Percentiles rank a stretch among this genome's conserved stretches.
phyloP scores from a whole-genome alignment of 2,329 filamentous ascomycete species.

The Penicillium vulpinum region DNA sequence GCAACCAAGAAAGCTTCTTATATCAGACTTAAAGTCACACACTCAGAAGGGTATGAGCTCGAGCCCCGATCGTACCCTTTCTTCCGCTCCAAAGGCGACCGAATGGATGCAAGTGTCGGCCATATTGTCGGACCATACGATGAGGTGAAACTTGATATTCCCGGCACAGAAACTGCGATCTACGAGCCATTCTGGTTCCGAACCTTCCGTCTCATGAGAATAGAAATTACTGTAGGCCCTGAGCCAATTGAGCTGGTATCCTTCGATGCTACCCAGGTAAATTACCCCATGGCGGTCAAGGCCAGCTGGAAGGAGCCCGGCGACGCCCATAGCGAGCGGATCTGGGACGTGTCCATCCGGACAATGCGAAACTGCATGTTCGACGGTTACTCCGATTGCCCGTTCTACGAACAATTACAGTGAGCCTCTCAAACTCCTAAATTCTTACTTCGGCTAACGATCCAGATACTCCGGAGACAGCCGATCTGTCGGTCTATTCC shows the following conservation, averaged over 20 bases:
- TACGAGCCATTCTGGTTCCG: constrained; percentile 48
- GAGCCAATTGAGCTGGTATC: constrained; percentile 26
- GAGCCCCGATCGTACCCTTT: constrained; percentile 41
- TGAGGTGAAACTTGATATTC: constrained; percentile 31
- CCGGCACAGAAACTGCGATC: background rate
- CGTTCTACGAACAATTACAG: constrained; percentile 41
- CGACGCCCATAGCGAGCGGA: constrained; percentile 15
- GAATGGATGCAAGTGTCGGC: constrained; percentile 34
- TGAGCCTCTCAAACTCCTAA: constrained; percentile 9
- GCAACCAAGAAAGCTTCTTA: constrained; percentile 16
- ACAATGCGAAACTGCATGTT: constrained; percentile 40
- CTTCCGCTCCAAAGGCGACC: constrained; percentile 41
- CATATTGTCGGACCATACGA: constrained; percentile 43
- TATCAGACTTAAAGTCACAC: constrained; percentile 29
- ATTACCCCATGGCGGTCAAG: constrained; percentile 41
- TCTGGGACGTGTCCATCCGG: constrained; percentile 36
- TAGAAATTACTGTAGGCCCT: constrained; percentile 30
- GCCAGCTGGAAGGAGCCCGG: constrained; percentile 22
- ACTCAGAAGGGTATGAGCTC: constrained; percentile 36
- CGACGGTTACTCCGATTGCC: constrained; percentile 39
- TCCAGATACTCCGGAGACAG: constrained; percentile 29
- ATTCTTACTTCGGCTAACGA: background rate
- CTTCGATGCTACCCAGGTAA: constrained; percentile 34
- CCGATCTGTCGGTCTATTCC: constrained; percentile 30
- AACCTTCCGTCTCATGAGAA: constrained; percentile 39